A percentile compares a stretch with the other conserved stretches of the same genome.
phyloP scores from a whole-genome alignment of 2,329 filamentous ascomycete species.

The Colletotrichum abscissum region DNA sequence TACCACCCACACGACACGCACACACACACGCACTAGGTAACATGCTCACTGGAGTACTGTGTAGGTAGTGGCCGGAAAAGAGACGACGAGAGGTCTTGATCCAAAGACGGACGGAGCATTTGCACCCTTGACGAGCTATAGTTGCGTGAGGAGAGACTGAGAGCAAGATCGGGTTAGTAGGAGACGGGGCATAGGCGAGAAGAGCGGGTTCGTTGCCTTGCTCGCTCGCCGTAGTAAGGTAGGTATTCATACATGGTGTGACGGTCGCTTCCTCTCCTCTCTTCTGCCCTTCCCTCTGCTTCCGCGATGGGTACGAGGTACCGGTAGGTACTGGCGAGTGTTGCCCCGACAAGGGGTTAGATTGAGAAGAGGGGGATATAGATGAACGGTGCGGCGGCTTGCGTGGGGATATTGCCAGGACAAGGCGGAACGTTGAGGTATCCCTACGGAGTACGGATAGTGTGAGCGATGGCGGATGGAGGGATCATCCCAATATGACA shows the following conservation, averaged over 20 bases:
- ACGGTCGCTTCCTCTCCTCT: conserved; percentile 9
- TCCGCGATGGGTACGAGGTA: not conserved
- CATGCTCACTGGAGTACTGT: conserved; percentile 6
- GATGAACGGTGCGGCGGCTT: conserved; percentile 13
- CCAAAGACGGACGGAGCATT: not conserved
- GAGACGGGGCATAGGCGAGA: conserved; percentile 1
- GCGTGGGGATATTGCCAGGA: not conserved
- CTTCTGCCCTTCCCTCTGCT: not conserved
- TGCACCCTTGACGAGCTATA: not conserved
- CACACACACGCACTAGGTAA: conserved; percentile 14
- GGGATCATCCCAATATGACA: conserved; percentile 18
- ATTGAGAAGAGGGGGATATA: conserved; percentile 5
- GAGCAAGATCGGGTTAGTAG: not conserved
- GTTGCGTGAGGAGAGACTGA: not conserved
- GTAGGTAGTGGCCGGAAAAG: not conserved
- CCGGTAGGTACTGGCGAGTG: not conserved
- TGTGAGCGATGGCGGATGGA: conserved; percentile 2
- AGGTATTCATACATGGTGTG: conserved; percentile 7
- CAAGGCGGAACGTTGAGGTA: conserved; percentile 1
- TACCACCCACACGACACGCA: conserved; percentile 33
- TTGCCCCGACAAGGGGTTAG: not conserved
- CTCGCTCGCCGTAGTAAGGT: not conserved
- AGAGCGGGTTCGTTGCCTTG: not conserved
- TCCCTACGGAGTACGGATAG: not conserved
- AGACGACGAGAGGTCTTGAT: not conserved